Conservation (phyloP, 768 basidiomycete genomes). For the Hericium alpestre region DNA sequence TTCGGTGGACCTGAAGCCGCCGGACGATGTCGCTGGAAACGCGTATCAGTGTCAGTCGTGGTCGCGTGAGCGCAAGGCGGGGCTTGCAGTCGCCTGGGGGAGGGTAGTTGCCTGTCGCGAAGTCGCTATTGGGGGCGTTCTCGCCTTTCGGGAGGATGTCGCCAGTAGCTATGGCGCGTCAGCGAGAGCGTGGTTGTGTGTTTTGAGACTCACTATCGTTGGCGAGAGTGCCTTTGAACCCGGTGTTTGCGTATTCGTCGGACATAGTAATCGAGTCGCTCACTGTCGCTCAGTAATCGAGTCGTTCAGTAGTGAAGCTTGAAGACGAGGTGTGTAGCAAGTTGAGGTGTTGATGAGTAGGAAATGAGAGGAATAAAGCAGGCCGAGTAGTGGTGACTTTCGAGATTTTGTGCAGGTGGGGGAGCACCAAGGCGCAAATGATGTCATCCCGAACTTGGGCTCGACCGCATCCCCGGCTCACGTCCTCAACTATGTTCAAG, state of each 20-base stretch:
- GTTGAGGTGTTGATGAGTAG: too few species aligned
- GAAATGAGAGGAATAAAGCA: too few species aligned
- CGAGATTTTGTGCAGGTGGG: too few species aligned
- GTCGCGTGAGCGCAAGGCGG: background rate
- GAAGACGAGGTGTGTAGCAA: too few species aligned
- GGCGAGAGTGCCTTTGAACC: slow-evolving; percentile 10
- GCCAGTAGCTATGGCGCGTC: background rate
- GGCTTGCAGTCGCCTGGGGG: slow-evolving; percentile 11
- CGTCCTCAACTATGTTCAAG: too few species aligned
- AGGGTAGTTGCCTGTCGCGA: slow-evolving; percentile 12
- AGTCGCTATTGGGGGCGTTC: slow-evolving; percentile 3
- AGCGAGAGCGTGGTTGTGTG: background rate
- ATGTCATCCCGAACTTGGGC: too few species aligned
- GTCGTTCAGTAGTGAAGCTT: too few species aligned
- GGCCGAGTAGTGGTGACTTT: too few species aligned
- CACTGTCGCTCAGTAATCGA: too few species aligned
- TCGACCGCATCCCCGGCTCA: too few species aligned
- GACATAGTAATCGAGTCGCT: slow-evolving; percentile 2
- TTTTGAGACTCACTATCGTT: slow-evolving; percentile 4
- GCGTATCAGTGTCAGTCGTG: background rate
- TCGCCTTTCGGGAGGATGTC: background rate
- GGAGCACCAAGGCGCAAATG: too few species aligned
- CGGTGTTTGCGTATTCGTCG: slow-evolving; percentile 14
- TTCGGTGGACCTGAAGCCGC: slow-evolving; percentile 1
- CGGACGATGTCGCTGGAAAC: slow-evolving; percentile 9